Percentiles rank a stretch among this genome's conserved stretches.
These are phyloP conservation scores for Naumovozyma castellii DNA, from an alignment of 805 yeast genomes.

Conservation along the genomic window DNA sequence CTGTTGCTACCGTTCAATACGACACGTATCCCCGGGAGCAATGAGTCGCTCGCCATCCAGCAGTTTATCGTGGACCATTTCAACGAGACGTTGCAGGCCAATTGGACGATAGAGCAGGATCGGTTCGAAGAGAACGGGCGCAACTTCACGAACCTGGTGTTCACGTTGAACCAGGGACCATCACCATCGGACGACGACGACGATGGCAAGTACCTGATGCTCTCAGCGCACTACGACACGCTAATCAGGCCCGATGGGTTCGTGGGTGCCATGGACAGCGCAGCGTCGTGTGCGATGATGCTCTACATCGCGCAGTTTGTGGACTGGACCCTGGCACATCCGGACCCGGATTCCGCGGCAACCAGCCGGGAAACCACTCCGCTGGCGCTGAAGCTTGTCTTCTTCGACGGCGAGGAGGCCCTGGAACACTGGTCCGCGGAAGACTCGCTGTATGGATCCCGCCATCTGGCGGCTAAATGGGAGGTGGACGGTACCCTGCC, in stretches of 20 bases:
- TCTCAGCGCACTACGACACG: constrained; percentile 52
- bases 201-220: constrained; percentile 24
- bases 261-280: constrained; percentile 52
- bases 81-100: constrained; percentile 12
- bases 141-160: constrained; percentile 33
- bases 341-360: too few relatives aligned
- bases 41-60: constrained; percentile 32
- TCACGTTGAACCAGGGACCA: constrained; percentile 18
- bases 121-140: constrained; percentile 31
- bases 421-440: constrained; percentile 39
- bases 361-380: too few relatives aligned
- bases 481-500: constrained; percentile 17
- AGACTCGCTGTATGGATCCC: constrained; percentile 51
- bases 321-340: constrained; percentile 5
- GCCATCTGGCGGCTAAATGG: constrained; percentile 38
- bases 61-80: constrained; percentile 32
- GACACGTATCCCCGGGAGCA: constrained; percentile 37
- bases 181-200: neutral
- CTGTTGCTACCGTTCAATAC: constrained; percentile 29
- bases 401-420: constrained; percentile 59
- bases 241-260: constrained; percentile 40
- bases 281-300: constrained; percentile 46
- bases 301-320: constrained; percentile 35
- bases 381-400: constrained; percentile 39
- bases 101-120: constrained; percentile 25